Evolutionary conservation across 2,329 filamentous ascomycete species (phyloP).

Genomic region (Stachybotrys chlorohalonatus): DNA sequence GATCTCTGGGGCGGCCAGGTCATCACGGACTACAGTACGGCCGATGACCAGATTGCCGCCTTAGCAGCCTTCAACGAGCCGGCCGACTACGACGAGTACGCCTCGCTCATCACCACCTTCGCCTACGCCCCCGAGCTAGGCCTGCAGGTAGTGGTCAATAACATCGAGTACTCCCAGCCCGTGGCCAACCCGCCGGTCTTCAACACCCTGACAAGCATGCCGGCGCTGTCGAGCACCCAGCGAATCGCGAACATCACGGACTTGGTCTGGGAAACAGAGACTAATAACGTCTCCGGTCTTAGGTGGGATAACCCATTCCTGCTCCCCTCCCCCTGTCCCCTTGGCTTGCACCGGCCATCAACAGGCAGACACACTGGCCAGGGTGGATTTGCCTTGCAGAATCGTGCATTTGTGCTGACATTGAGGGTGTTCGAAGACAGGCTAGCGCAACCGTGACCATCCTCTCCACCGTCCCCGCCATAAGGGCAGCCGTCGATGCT

Average conservation of each 20-base stretch:
- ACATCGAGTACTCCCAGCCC: constrained; percentile 3
- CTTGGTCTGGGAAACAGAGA: neutral
- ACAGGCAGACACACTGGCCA: no score
- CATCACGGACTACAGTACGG: constrained; percentile 6
- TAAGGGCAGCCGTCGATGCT: neutral
- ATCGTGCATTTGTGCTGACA: no score
- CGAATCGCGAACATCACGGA: constrained; percentile 1
- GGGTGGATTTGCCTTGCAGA: no score
- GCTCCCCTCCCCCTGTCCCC: neutral
- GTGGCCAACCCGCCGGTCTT: constrained; percentile 1
- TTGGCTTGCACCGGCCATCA: neutral
- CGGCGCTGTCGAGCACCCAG: constrained; percentile 1
- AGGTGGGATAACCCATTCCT: neutral
- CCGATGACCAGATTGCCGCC: neutral
- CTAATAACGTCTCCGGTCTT: neutral
- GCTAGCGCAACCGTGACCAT: neutral
- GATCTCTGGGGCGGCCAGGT: neutral
- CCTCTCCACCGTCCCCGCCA: neutral
- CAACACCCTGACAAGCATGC: neutral
- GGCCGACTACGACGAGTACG: constrained; percentile 2
- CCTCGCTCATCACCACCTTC: constrained; percentile 2
- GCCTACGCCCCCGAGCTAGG: neutral
- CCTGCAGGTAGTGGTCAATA: constrained; percentile 1
- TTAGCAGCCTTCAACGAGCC: constrained; percentile 1
- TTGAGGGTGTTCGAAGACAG: neutral